phyloP scores from a whole-genome alignment of 768 basidiomycete genomes.

The Lactarius hatsudake region DNA sequence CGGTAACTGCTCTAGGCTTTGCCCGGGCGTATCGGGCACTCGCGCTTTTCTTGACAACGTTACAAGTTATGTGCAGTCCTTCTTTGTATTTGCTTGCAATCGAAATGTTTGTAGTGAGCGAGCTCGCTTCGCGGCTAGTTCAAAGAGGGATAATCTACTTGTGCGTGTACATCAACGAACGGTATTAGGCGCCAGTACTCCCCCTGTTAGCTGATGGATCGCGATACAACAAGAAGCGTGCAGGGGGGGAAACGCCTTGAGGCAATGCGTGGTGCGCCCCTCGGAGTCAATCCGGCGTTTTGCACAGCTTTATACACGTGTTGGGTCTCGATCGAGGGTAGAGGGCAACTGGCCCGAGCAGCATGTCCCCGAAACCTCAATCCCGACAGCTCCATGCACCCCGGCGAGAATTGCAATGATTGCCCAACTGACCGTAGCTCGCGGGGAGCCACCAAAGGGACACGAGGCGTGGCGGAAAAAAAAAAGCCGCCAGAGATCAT shows the following conservation, averaged over 20 bases:
- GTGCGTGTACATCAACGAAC: slow-evolving; percentile 1
- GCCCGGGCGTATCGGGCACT: background rate
- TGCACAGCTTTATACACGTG: slow-evolving; percentile 22
- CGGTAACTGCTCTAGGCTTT: background rate
- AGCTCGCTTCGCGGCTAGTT: slow-evolving; percentile 17
- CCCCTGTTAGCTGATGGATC: slow-evolving; percentile 11
- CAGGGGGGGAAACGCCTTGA: slow-evolving; percentile 8
- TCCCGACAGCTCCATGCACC: background rate
- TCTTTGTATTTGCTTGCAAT: slow-evolving; percentile 23
- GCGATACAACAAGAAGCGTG: slow-evolving; percentile 8
- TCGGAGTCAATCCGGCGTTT: slow-evolving; percentile 14
- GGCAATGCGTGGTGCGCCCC: slow-evolving; percentile 24
- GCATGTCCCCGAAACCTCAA: slow-evolving; percentile 14
- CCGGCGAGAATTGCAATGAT: background rate
- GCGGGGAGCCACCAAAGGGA: background rate
- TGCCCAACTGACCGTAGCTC: slow-evolving; percentile 4
- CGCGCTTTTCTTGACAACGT: slow-evolving; percentile 20
- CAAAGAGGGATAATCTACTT: slow-evolving; percentile 19
- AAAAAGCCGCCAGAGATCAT: background rate
- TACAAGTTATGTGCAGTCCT: slow-evolving; percentile 15
- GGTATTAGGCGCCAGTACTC: slow-evolving; percentile 8
- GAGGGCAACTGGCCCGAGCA: slow-evolving; percentile 15
- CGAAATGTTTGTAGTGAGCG: slow-evolving; percentile 9
- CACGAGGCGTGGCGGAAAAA: slow-evolving; percentile 2
- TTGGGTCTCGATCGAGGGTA: slow-evolving; percentile 21